Evolutionary conservation across 768 basidiomycete species (phyloP).

Genomic region (Agaricus subrufescens): DNA sequence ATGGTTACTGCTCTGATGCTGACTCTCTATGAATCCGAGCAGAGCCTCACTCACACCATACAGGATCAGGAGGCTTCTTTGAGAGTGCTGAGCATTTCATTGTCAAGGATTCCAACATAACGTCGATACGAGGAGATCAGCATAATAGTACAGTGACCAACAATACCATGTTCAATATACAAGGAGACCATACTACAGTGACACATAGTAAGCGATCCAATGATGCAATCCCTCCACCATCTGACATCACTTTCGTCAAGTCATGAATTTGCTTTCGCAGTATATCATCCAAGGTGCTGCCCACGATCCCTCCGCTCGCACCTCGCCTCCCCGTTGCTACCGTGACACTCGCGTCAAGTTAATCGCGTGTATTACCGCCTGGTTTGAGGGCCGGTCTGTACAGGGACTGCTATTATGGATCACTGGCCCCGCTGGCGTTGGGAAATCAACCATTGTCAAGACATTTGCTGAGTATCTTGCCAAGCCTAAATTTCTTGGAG

Average conservation of each 20-base stretch:
- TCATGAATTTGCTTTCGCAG: not conserved
- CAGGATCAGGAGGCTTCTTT: no score
- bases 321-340: not conserved
- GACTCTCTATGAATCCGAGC: no score
- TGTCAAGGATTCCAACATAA: no score
- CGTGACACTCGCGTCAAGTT: not conserved
- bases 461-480: not conserved
- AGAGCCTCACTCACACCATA: no score
- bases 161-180: no score
- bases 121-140: no score
- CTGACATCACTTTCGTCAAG: not conserved
- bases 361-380: not conserved
- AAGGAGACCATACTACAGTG: no score
- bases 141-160: no score
- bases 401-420: not conserved
- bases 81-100: no score
- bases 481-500: not conserved
- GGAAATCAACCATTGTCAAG: conserved; percentile 3
- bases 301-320: not conserved
- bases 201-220: no score
- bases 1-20: no score
- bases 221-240: no score
- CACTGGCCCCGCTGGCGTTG: conserved; percentile 7
- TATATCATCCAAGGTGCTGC: not conserved
- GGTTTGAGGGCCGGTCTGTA: not conserved